Conservation (phyloP, 179 eudicot genomes). For the Patellifolia procumbens region DNA sequence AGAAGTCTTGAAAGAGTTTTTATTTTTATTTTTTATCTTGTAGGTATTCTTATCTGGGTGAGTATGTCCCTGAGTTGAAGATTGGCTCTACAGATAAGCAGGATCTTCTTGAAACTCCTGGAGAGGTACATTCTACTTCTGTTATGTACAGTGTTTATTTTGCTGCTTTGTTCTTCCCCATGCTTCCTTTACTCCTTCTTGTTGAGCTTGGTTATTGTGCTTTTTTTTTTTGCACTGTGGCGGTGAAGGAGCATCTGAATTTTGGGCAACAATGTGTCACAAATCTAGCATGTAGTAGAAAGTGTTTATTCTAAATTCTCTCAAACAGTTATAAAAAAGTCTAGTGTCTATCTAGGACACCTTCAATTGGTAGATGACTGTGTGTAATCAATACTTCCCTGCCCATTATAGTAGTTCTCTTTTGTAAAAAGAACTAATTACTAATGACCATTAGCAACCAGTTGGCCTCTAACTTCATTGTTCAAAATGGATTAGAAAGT, state of each 20-base stretch:
- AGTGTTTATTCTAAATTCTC: neutral
- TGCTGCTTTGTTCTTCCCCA: neutral
- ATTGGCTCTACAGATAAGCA: slow-evolving; percentile 79
- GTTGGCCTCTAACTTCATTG: neutral
- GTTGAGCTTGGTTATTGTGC: neutral
- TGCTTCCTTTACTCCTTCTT: neutral
- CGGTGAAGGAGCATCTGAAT: neutral
- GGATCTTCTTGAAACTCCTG: slow-evolving; percentile 87
- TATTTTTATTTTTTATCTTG: slow-evolving; percentile 23
- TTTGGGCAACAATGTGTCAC: neutral
- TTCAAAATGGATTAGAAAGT: neutral
- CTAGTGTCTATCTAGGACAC: neutral
- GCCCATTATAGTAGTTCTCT: neutral
- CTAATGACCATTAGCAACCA: neutral
- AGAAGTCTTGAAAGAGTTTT: slow-evolving; percentile 1
- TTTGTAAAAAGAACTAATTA: neutral
- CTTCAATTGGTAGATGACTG: neutral
- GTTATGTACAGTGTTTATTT: neutral
- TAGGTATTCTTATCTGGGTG: slow-evolving; percentile 68
- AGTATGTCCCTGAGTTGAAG: slow-evolving; percentile 57
- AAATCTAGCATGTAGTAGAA: neutral
- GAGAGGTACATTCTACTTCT: slow-evolving; percentile 60
- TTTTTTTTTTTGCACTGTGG: neutral
- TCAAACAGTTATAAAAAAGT: no score
- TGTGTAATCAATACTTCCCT: neutral